Evolutionary conservation across 1,139 yeast genomes (phyloP).

Genomic region (Candida sp.): DNA sequence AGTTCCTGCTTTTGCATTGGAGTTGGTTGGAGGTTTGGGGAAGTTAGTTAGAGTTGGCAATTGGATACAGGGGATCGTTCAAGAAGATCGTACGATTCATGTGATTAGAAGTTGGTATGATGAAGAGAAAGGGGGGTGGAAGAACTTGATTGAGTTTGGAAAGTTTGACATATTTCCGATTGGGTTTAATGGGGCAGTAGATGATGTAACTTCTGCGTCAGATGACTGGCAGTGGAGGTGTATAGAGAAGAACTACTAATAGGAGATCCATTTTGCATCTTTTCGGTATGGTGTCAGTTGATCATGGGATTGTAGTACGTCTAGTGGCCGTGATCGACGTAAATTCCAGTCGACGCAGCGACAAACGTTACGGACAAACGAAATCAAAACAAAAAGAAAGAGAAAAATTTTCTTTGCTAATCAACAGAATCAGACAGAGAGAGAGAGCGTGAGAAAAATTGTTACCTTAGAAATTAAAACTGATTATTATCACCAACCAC

Average conservation of each 20-base stretch:
- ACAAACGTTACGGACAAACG: slow-evolving; percentile 22
- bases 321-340: not conserved
- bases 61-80: slow-evolving; percentile 57
- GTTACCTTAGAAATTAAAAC: no score
- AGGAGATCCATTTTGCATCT: not conserved
- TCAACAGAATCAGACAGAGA: not conserved
- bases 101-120: slow-evolving; percentile 30
- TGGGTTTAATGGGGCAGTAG: slow-evolving; percentile 19
- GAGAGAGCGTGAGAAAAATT: not conserved
- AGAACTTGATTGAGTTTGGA: slow-evolving; percentile 31
- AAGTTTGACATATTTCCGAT: slow-evolving; percentile 25
- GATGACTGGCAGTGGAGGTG: slow-evolving; percentile 6
- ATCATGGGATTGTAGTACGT: not conserved
- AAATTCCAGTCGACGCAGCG: not conserved
- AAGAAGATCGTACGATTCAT: slow-evolving; percentile 36
- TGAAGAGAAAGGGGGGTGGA: slow-evolving; percentile 23
- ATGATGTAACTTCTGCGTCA: slow-evolving; percentile 13
- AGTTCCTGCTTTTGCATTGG: slow-evolving; percentile 9
- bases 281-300: not conserved
- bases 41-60: slow-evolving; percentile 52
- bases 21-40: slow-evolving; percentile 40
- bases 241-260: slow-evolving; percentile 2
- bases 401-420: not conserved
- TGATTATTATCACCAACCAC: not conserved
- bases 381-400: not conserved